Conservation (phyloP, 148 eudicot genomes). For the Persicaria tinctoria region DNA sequence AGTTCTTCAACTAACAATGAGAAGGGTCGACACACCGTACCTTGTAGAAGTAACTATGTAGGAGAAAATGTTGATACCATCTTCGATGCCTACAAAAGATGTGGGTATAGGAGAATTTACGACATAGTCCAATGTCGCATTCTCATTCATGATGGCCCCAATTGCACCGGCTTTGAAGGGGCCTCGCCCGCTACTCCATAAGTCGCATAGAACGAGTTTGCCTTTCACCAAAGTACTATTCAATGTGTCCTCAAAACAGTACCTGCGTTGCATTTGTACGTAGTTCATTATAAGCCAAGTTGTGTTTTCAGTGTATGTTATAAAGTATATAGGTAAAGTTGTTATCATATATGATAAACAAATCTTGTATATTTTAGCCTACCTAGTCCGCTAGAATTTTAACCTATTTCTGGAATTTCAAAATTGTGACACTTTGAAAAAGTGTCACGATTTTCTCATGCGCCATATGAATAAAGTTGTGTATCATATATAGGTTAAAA, state of each 20-base stretch:
- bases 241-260: conserved; percentile 4
- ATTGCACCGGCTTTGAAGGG: conserved; percentile 22
- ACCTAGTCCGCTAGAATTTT: too few relatives aligned
- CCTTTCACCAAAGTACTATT: conserved; percentile 12
- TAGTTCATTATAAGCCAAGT: too few relatives aligned
- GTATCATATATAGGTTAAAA: too few relatives aligned
- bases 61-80: conserved; percentile 14
- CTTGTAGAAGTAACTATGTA: conserved; percentile 23
- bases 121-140: background rate
- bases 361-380: too few relatives aligned
- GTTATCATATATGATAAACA: too few relatives aligned
- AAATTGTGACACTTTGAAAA: too few relatives aligned
- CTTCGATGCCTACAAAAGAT: conserved; percentile 17
- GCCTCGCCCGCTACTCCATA: background rate
- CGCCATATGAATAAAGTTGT: too few relatives aligned
- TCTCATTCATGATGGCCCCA: conserved; percentile 25
- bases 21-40: conserved; percentile 13
- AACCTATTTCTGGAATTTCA: too few relatives aligned
- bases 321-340: too few relatives aligned
- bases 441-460: too few relatives aligned
- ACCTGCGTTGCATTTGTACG: conserved; percentile 9
- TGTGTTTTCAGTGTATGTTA: too few relatives aligned
- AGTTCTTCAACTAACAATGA: background rate
- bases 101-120: conserved; percentile 19
- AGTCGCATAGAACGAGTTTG: conserved; percentile 21